Percentiles rank a stretch among this genome's conserved stretches.
Evolutionary conservation across 1,284 basidiomycete species (phyloP).

Genomic region (Phlebopus sp.): DNA sequence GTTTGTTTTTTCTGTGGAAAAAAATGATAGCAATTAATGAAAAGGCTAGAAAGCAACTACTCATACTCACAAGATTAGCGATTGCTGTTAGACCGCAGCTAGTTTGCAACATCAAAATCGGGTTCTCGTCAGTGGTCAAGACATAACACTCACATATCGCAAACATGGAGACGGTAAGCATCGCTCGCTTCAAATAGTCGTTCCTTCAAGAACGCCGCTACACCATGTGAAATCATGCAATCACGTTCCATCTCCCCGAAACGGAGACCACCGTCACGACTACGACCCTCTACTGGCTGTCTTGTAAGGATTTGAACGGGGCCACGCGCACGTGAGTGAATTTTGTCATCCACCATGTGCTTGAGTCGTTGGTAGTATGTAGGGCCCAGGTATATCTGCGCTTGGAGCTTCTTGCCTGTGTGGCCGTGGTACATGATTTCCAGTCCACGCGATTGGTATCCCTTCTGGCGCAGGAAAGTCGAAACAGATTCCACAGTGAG

Average conservation of each 20-base stretch:
- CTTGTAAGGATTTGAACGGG: slow-evolving; percentile 97
- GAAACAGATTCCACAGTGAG: slow-evolving; percentile 97
- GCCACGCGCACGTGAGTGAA: slow-evolving; percentile 95
- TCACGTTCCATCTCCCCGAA: slow-evolving; percentile 99
- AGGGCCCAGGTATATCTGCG: slow-evolving; percentile 97
- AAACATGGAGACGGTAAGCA: slow-evolving; percentile 94
- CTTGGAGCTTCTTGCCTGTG: slow-evolving; percentile 94
- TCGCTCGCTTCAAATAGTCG: slow-evolving; percentile 92
- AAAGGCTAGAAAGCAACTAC: background rate
- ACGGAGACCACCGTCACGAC: slow-evolving; percentile 96
- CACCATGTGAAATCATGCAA: slow-evolving; percentile 99
- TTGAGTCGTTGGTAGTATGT: slow-evolving; percentile 99
- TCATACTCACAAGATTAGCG: slow-evolving; percentile 74
- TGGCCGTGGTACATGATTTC: slow-evolving; percentile 99
- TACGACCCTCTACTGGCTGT: slow-evolving; percentile 99
- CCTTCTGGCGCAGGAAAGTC: slow-evolving; percentile 73
- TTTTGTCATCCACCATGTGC: slow-evolving; percentile 99
- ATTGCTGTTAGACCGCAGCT: slow-evolving; percentile 94
- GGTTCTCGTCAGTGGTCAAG: background rate
- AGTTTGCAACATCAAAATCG: slow-evolving; percentile 11
- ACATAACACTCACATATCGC: slow-evolving; percentile 76
- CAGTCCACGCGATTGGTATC: slow-evolving; percentile 94
- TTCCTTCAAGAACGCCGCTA: slow-evolving; percentile 96
- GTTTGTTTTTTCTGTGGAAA: slow-evolving; percentile 75
- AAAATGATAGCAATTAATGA: slow-evolving; percentile 8